phyloP scores from a whole-genome alignment of 2,329 filamentous ascomycete species.

The Aureobasidium sp. region DNA sequence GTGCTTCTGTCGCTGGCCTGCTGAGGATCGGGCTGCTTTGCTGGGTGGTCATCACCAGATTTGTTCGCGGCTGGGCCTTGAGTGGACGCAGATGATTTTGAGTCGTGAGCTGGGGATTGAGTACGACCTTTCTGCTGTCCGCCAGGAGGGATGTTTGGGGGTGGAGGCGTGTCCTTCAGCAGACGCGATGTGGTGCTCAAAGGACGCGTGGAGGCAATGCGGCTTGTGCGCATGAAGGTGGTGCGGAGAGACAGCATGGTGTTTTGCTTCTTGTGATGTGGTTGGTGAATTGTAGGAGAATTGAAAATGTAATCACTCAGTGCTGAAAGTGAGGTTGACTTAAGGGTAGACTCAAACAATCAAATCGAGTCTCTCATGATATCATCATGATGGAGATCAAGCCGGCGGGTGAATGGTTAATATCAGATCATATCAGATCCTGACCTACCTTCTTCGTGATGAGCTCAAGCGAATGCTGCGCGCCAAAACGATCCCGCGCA shows the following conservation, averaged over 20 bases:
- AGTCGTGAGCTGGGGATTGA: background rate
- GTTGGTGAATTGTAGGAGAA: background rate
- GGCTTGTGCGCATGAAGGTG: background rate
- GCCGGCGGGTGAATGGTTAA: background rate
- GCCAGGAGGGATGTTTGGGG: constrained; percentile 1
- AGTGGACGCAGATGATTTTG: constrained; percentile 28
- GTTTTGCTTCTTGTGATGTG: background rate
- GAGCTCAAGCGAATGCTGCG: background rate
- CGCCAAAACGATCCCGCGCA: background rate
- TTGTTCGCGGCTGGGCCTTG: constrained; percentile 24
- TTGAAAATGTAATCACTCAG: background rate
- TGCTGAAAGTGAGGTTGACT: background rate
- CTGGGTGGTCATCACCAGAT: constrained; percentile 30
- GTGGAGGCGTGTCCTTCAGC: background rate
- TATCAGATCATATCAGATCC: background rate
- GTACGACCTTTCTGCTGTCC: background rate
- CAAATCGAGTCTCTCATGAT: background rate
- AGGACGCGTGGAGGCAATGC: background rate
- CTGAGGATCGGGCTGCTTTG: constrained; percentile 33
- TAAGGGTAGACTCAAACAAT: background rate
- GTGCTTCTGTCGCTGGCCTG: constrained; percentile 27
- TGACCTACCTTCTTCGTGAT: background rate
- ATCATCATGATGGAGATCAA: constrained; percentile 10
- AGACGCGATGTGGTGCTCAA: background rate
- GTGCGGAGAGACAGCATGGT: background rate